Base-by-base conservation (phyloP, 208 protist genomes). In the Leishmania braziliensis region DNA sequence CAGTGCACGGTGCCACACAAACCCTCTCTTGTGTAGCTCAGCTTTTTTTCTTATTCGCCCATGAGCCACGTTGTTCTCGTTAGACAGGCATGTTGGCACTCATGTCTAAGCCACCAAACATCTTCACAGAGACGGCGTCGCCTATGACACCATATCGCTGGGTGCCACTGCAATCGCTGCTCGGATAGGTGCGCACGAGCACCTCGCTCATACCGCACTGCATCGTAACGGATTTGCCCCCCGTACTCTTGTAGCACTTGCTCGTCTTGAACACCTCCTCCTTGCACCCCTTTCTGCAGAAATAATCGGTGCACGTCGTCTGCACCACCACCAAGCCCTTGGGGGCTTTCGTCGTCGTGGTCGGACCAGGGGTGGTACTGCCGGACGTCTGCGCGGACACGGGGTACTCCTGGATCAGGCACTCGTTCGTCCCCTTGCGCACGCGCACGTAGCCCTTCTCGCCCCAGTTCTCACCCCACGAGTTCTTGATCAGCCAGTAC, bases 401-500 rank as follows among this genome's bases (percentile, higher is more conserved):
- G 14, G 79, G 62, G 76, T 86, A 88, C 4, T 89, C 77, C 50
- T 3, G 65, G 60, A 93, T 70, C 54, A 90, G 82, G 85, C 87
- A 90, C 85, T 87, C 75, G 73, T 93, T 90, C 53, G 73, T 87
- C 63, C 88, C 86, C 80, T 86, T 89, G 16, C 69, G 56, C 76
- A 98, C 89, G 46, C 82, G 85, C 18, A 97, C 86, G 75, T 95
- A 97, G 75, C 94, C 95, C 0, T 89, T 62, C 73, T 93, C 84
- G 70, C 95, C 95, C 93, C 93, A 98, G 62, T 51, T 9, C 43
- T 62, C 66, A 56, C 91, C 92, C 94, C 94, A 97, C 33, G 83
- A 91, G 88, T 98, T 98, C 87, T 97, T 97, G 73, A 98, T 88
- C 74, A 96, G 90, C 94, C 93, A 98, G 86, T 98, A 98, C 51